Conservation (phyloP, 2,329 filamentous ascomycete genomes). For the Botrytis byssoidea region DNA sequence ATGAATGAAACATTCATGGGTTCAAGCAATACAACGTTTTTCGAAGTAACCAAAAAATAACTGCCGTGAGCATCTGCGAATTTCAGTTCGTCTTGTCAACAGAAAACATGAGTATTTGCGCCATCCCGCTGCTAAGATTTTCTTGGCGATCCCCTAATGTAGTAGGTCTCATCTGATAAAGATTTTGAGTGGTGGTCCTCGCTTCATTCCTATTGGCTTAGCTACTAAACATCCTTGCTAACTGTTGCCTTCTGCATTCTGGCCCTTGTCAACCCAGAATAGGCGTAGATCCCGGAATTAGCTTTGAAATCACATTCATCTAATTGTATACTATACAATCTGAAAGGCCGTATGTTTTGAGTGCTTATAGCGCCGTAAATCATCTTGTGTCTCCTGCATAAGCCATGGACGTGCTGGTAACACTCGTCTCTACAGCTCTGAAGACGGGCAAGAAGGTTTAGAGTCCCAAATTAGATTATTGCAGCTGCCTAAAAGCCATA, state of each 20-base stretch:
- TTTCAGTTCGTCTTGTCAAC: background rate
- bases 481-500: constrained; percentile 5
- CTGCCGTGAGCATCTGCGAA: background rate
- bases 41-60: background rate
- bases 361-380: background rate
- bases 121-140: constrained; percentile 9
- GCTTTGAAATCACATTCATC: background rate
- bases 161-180: constrained; percentile 2
- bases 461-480: background rate
- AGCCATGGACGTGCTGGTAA: background rate
- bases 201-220: background rate
- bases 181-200: background rate
- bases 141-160: constrained; percentile 7
- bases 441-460: too few species aligned
- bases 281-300: background rate
- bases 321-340: background rate
- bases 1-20: background rate
- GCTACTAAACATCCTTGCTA: background rate
- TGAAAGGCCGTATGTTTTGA: background rate
- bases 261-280: background rate
- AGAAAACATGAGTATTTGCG: constrained; percentile 1
- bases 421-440: background rate
- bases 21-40: background rate
- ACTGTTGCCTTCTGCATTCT: background rate
- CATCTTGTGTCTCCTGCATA: background rate